These are phyloP conservation scores for Misopates orontium DNA, from an alignment of 257 asterid species.

Conservation along the genomic window DNA sequence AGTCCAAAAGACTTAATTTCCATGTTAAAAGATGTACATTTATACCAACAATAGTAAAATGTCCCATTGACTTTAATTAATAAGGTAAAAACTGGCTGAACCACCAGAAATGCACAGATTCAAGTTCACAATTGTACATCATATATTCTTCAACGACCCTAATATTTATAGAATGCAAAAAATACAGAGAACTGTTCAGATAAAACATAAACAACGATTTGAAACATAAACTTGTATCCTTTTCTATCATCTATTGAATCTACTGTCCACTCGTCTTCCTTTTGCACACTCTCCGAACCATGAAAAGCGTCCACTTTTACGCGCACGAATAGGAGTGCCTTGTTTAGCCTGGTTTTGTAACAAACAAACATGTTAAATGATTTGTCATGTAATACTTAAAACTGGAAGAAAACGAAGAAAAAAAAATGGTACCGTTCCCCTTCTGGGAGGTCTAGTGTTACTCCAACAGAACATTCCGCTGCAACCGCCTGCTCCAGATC, in stretches of 20 bases:
- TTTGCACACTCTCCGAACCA: constrained; percentile 83
- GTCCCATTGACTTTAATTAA: constrained; percentile 27
- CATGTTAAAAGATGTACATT: no score
- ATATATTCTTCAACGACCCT: constrained; percentile 26
- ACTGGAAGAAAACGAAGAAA: neutral
- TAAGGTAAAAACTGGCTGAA: constrained; percentile 27
- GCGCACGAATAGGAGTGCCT: constrained; percentile 56
- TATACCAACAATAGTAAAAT: neutral
- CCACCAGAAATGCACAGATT: constrained; percentile 26
- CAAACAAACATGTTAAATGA: neutral
- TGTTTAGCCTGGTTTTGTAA: constrained; percentile 42
- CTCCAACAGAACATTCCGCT: constrained; percentile 87
- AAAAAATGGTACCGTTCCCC: constrained; percentile 50
- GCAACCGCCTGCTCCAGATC: constrained; percentile 78
- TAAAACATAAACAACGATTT: constrained; percentile 10
- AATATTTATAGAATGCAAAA: constrained; percentile 3
- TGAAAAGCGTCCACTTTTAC: constrained; percentile 53
- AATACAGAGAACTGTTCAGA: constrained; percentile 29
- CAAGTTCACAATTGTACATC: constrained; percentile 38
- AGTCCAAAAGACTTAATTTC: no score
- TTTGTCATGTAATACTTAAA: neutral
- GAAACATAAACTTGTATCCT: constrained; percentile 10
- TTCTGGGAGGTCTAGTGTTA: constrained; percentile 44
- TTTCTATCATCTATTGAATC: constrained; percentile 43
- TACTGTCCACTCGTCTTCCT: constrained; percentile 44